A percentile compares a stretch with the other conserved stretches of the same genome.
phyloP scores from a whole-genome alignment of 1,284 basidiomycete genomes.

The Cutaneotrichosporon sp. region DNA sequence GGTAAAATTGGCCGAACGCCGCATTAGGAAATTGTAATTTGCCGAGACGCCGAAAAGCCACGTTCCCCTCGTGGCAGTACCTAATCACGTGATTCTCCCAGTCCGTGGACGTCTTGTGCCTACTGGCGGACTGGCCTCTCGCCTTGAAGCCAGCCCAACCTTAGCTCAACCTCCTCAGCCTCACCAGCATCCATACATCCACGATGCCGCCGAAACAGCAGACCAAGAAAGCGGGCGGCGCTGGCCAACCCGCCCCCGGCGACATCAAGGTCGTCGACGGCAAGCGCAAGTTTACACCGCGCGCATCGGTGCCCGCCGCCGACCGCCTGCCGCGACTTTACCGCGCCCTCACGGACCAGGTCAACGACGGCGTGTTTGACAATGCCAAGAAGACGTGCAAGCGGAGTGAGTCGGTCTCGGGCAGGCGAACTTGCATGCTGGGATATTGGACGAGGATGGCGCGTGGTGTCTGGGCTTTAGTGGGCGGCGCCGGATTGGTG shows the following conservation, averaged over 20 bases:
- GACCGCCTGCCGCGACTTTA: constrained; percentile 68
- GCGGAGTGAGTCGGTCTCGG: constrained; percentile 69
- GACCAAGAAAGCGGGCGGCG: background rate
- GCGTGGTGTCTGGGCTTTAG: background rate
- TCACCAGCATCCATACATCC: background rate
- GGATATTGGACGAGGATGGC: background rate
- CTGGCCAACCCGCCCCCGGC: background rate
- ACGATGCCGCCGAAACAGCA: constrained; percentile 7
- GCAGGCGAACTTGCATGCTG: background rate
- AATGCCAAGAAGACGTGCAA: constrained; percentile 83
- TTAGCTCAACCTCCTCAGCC: too few relatives aligned
- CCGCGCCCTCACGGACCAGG: constrained; percentile 70
- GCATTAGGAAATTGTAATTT: too few relatives aligned
- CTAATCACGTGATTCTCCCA: too few relatives aligned
- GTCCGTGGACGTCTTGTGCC: too few relatives aligned
- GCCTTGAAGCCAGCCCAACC: too few relatives aligned
- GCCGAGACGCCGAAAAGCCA: too few relatives aligned
- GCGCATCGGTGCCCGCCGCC: constrained; percentile 54
- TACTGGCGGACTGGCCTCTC: too few relatives aligned
- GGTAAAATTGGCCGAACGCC: too few relatives aligned
- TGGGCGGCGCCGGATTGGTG: background rate
- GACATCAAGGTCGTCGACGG: background rate
- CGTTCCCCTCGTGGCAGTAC: too few relatives aligned
- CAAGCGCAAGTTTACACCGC: constrained; percentile 41
- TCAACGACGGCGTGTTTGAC: constrained; percentile 71